Evolutionary conservation across 768 basidiomycete species (phyloP), one percentile per base, ranked within the genome.

Genomic region (Tremella yokohamensis): DNA sequence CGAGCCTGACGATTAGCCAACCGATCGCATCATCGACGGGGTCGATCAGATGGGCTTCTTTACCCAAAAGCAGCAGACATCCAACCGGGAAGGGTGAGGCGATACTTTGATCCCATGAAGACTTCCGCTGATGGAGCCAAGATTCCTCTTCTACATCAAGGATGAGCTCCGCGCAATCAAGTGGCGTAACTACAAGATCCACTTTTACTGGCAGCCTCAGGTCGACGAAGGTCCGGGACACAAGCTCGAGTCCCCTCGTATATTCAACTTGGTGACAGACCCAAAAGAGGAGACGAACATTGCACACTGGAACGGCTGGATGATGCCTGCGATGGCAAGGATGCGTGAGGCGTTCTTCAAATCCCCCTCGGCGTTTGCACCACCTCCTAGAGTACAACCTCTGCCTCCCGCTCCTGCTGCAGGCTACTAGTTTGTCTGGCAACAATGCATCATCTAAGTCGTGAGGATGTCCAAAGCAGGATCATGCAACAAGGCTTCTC

Each of bases 231-330:
- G 42, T 8, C 16, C 15, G 6, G 42, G 42, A 15, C n/a, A 22
- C 42, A 44, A 44, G 42, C 42, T 44, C 42, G 42, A 44, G 42
- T 44, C 42, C 7, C 42, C 42, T n/a, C 42, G 42, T n/a, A 44
- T 44, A 4, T 44, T 44, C 42, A 44, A 44, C 42, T 15, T 44
- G 6, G 20, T 44, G 6, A 44, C 42, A 8, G 42, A 44, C 42
- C 42, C 42, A 4, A 44, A 44, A 16, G 42, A 44, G 42, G 42
- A 44, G 42, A 44, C 42, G 6, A 44, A 44, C 42, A 44, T 44
- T 22, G 42, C 42, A 18, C 42, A 44, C 15, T 18, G n/a, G 42
- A 22, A 18, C n/a, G n/a, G 20, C 42, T 44, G 42, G 42, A 44
- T 44, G 42, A n/a, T 44, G 42, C n/a, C n/a, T 8, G n/a, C 42